Evolutionary conservation across 768 basidiomycete species (phyloP).

Genomic region (Phanerochaete carnosa): DNA sequence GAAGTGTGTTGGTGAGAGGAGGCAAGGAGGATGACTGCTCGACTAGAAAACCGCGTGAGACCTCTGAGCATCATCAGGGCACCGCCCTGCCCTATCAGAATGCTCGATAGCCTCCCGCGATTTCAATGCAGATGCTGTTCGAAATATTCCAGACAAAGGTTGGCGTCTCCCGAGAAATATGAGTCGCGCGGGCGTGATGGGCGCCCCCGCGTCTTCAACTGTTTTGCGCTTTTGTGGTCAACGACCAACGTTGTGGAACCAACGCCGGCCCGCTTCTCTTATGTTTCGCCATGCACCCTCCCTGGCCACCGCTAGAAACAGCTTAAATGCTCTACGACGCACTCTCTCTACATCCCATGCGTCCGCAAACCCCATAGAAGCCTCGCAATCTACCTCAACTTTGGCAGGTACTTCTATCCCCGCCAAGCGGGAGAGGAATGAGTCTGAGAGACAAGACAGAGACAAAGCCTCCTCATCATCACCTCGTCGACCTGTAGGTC

Average conservation of each 20-base stretch:
- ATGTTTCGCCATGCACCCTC: slow-evolving; percentile 8
- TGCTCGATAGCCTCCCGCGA: not conserved
- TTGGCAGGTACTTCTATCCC: too few relatives aligned
- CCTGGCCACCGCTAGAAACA: too few relatives aligned
- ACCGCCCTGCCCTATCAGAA: not conserved
- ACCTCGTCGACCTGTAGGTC: not conserved
- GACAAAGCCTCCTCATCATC: not conserved
- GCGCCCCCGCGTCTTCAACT: too few relatives aligned
- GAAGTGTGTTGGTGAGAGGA: not conserved
- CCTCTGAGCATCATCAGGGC: slow-evolving; percentile 1
- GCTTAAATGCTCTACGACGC: not conserved
- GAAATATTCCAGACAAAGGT: not conserved
- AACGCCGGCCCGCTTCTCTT: not conserved
- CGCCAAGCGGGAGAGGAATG: too few relatives aligned
- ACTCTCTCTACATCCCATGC: not conserved
- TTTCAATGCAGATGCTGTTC: not conserved
- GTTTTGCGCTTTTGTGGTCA: not conserved
- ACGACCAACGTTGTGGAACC: not conserved
- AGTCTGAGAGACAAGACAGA: too few relatives aligned
- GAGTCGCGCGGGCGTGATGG: too few relatives aligned
- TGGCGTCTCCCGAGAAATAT: not conserved
- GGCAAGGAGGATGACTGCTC: not conserved
- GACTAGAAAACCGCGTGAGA: not conserved
- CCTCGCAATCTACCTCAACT: not conserved
- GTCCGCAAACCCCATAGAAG: too few relatives aligned